Evolutionary conservation across 257 asterid genomes (phyloP).

Genomic region (Henckelia pumila): DNA sequence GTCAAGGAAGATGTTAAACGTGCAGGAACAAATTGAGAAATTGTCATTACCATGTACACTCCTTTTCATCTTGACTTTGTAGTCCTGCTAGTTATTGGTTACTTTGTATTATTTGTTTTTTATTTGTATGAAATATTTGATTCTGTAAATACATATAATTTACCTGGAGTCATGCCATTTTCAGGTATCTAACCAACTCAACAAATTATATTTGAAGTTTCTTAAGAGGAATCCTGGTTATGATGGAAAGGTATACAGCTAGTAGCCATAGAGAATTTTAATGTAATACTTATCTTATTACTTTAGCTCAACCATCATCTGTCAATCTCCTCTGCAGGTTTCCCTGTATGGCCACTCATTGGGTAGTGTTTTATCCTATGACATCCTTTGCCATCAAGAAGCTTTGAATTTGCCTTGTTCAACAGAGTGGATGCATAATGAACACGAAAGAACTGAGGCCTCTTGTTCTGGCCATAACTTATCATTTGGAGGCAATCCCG

Average conservation of each 20-base stretch:
- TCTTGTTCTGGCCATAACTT: constrained; percentile 21
- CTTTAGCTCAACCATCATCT: constrained; percentile 16
- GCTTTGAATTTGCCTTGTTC: constrained; percentile 67
- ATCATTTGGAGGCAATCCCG: constrained; percentile 32
- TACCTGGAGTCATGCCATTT: constrained; percentile 22
- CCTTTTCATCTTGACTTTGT: no score
- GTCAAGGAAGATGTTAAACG: no score
- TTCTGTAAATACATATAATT: neutral
- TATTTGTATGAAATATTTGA: no score
- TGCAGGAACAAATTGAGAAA: no score
- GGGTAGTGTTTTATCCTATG: constrained; percentile 96
- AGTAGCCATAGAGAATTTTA: constrained; percentile 21
- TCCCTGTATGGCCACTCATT: constrained; percentile 92
- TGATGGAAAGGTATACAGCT: constrained; percentile 75
- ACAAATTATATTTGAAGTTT: constrained; percentile 81
- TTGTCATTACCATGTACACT: no score
- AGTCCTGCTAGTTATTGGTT: no score
- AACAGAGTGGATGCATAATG: constrained; percentile 74
- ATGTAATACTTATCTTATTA: constrained; percentile 13
- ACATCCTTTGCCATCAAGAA: constrained; percentile 95
- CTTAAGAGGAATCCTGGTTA: constrained; percentile 95
- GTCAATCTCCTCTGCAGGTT: constrained; percentile 49
- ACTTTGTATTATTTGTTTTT: no score
- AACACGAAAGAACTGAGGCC: constrained; percentile 35
- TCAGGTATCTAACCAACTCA: constrained; percentile 89